Evolutionary conservation across 1,284 basidiomycete genomes (phyloP).

Genomic region (Laetiporus sulphureus): DNA sequence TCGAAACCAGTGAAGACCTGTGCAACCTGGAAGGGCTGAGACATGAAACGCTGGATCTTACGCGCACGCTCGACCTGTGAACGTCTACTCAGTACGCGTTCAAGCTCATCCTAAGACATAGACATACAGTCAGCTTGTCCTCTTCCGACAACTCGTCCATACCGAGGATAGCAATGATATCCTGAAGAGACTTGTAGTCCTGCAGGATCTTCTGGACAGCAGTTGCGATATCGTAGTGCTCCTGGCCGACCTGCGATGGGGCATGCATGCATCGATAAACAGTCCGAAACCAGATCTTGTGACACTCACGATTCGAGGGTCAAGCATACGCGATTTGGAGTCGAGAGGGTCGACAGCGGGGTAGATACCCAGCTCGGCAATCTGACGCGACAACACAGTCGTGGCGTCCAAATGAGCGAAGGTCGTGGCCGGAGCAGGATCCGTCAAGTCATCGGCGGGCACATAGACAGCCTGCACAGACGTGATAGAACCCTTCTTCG

Average conservation of each 20-base stretch:
- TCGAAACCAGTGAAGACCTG: conserved; percentile 99
- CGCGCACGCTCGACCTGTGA: conserved; percentile 79
- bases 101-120: not conserved
- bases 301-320: conserved; percentile 89
- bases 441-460: conserved; percentile 99
- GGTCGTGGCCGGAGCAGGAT: conserved; percentile 98
- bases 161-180: conserved; percentile 95
- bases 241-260: conserved; percentile 53
- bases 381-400: conserved; percentile 96
- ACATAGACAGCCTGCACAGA: conserved; percentile 99
- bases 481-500: conserved; percentile 99
- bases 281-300: not conserved
- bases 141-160: conserved; percentile 99
- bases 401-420: conserved; percentile 99
- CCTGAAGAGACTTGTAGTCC: conserved; percentile 99
- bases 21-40: conserved; percentile 98
- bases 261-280: conserved; percentile 2
- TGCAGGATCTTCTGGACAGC: conserved; percentile 98
- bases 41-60: conserved; percentile 97
- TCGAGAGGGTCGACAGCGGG: conserved; percentile 99
- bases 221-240: conserved; percentile 95
- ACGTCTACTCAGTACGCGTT: conserved; percentile 1
- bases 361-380: conserved; percentile 99
- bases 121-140: conserved; percentile 94
- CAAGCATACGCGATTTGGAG: conserved; percentile 99